Evolutionary conservation across 2,329 filamentous ascomycete species (phyloP).

Genomic region (Penicillium sp.): DNA sequence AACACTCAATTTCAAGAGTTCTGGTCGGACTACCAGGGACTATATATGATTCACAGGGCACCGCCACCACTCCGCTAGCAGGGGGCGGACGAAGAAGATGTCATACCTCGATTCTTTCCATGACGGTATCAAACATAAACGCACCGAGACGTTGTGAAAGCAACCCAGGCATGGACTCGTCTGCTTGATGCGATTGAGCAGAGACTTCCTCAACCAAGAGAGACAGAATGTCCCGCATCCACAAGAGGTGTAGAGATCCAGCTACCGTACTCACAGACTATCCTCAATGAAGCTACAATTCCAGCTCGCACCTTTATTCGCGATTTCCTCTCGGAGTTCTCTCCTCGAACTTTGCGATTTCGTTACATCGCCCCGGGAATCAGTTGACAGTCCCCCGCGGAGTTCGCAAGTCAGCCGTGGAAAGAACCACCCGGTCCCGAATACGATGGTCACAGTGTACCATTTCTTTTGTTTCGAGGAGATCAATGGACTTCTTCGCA

Average conservation of each 20-base stretch:
- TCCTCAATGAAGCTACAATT: conserved; percentile 5
- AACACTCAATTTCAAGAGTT: neutral
- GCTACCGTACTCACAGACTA: conserved; percentile 11
- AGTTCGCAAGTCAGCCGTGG: conserved; percentile 20
- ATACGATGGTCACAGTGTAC: neutral
- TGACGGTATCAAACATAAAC: conserved; percentile 9
- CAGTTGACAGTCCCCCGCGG: conserved; percentile 10
- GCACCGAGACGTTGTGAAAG: neutral
- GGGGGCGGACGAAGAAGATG: too few species aligned
- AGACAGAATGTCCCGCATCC: neutral
- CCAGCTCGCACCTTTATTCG: conserved; percentile 4
- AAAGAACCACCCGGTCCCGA: neutral
- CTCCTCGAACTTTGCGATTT: conserved; percentile 14
- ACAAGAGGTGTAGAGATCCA: neutral
- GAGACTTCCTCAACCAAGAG: neutral
- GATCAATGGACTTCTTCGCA: neutral
- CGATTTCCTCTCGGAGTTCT: conserved; percentile 8
- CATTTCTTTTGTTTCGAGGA: neutral
- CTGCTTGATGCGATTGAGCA: conserved; percentile 11
- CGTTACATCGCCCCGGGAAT: conserved; percentile 26
- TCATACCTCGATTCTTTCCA: conserved; percentile 3
- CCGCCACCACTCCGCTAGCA: too few species aligned
- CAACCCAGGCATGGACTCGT: conserved; percentile 1
- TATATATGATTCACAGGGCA: neutral
- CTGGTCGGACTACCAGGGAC: neutral